Conservation (phyloP, 495 filamentous ascomycete species). For the Bacidia rubella region DNA sequence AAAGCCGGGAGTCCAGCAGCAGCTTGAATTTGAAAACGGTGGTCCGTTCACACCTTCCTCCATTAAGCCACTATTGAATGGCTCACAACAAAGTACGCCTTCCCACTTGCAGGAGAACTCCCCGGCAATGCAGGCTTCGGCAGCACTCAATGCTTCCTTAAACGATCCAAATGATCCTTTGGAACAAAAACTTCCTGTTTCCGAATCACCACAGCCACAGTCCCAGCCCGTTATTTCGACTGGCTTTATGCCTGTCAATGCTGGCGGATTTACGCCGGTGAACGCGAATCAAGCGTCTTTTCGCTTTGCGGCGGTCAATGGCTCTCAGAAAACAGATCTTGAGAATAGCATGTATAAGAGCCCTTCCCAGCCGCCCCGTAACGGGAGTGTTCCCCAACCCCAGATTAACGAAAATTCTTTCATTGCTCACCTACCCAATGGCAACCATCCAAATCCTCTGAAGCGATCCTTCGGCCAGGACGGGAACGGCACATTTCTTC, state of each 20-base stretch:
- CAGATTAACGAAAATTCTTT: constrained; percentile 49
- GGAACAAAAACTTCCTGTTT: constrained; percentile 34
- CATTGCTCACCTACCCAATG: constrained; percentile 40
- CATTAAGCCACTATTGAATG: constrained; percentile 72
- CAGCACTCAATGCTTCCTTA: constrained; percentile 53
- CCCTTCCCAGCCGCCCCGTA: constrained; percentile 20
- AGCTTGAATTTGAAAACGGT: constrained; percentile 84
- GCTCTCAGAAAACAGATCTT: constrained; percentile 32
- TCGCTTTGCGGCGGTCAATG: constrained; percentile 27
- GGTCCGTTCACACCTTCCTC: constrained; percentile 91
- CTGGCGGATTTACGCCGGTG: constrained; percentile 65
- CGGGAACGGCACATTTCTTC: constrained; percentile 24
- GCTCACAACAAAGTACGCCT: constrained; percentile 51
- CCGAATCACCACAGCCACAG: constrained; percentile 38
- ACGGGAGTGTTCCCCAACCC: constrained; percentile 26
- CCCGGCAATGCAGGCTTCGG: constrained; percentile 54
- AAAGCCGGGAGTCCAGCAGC: constrained; percentile 94
- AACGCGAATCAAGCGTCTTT: constrained; percentile 49
- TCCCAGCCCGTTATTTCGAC: constrained; percentile 36
- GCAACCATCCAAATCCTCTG: constrained; percentile 41
- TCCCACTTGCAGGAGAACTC: constrained; percentile 51
- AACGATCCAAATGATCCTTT: constrained; percentile 36
- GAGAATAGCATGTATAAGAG: constrained; percentile 37
- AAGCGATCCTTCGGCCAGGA: constrained; percentile 81
- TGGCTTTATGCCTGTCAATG: constrained; percentile 76